These are phyloP conservation scores for Ceraceosorus bombacis DNA, from an alignment of 1,284 basidiomycete genomes.

Conservation along the genomic window DNA sequence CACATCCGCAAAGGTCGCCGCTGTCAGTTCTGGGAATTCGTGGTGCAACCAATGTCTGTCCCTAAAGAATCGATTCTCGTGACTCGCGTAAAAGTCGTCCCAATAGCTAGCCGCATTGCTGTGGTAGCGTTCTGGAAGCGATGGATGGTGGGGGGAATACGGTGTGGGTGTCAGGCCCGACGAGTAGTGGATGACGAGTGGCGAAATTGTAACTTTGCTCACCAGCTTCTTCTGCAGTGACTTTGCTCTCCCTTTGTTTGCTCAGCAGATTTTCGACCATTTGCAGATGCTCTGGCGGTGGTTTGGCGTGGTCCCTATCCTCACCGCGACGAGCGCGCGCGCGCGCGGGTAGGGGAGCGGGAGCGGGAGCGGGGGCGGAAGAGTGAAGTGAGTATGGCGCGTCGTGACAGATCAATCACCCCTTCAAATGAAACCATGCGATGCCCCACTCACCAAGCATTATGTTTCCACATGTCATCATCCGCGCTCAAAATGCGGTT, in stretches of 20 bases:
- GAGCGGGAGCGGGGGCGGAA: too few species aligned
- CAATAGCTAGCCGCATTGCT: constrained; percentile 30
- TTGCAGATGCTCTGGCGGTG: constrained; percentile 28
- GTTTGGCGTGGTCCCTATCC: constrained; percentile 39
- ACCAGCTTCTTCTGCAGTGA: constrained; percentile 26
- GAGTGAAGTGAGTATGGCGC: too few species aligned
- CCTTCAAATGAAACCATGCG: neutral
- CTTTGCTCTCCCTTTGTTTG: constrained; percentile 30
- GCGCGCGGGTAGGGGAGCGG: too few species aligned
- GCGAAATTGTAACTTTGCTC: neutral
- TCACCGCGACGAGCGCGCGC: neutral
- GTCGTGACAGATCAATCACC: neutral
- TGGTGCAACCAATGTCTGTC: constrained; percentile 43
- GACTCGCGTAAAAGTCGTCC: constrained; percentile 40
- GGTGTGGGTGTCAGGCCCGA: neutral
- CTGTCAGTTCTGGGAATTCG: constrained; percentile 44
- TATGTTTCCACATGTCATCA: constrained; percentile 34
- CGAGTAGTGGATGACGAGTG: neutral
- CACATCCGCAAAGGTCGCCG: constrained; percentile 19
- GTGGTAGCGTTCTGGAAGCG: constrained; percentile 23
- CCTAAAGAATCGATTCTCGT: constrained; percentile 46
- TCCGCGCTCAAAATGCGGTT: constrained; percentile 23
- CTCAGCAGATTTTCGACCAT: constrained; percentile 22
- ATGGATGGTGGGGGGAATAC: neutral
- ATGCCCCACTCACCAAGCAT: constrained; percentile 24